Conservation (phyloP, 495 filamentous ascomycete species). For the Neurospora sp. region DNA sequence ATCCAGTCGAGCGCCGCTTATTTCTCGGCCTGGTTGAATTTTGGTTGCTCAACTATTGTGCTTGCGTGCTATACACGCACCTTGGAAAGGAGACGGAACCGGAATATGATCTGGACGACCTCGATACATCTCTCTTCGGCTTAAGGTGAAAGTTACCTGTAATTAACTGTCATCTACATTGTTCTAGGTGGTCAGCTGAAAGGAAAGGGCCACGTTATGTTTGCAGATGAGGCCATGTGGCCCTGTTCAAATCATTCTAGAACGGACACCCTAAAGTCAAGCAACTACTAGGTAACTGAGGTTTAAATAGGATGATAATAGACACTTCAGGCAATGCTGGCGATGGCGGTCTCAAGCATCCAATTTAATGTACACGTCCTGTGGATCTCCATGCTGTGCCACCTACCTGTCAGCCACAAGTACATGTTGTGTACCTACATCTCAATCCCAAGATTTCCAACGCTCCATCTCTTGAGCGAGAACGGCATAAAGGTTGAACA, state of each 20-base stretch:
- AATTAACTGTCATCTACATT: neutral
- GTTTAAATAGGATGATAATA: neutral
- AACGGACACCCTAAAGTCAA: neutral
- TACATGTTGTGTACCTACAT: neutral
- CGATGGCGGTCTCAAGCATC: neutral
- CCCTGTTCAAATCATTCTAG: neutral
- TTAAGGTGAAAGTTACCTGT: neutral
- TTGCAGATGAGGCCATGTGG: neutral
- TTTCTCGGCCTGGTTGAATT: too few relatives aligned
- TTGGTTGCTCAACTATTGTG: neutral
- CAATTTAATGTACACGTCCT: neutral
- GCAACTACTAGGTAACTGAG: neutral
- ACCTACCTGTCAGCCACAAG: neutral
- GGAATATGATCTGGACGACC: neutral
- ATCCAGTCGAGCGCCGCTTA: too few relatives aligned
- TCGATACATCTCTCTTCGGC: neutral
- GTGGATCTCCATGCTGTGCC: neutral
- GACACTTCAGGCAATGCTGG: neutral
- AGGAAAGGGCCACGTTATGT: neutral
- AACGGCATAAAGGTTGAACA: neutral
- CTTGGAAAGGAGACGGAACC: neutral
- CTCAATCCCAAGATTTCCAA: neutral
- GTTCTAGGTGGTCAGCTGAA: neutral
- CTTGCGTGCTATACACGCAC: neutral
- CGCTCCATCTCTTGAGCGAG: neutral